Conservation (phyloP, 305 asterid species). For the Fraxinus baroniana region DNA sequence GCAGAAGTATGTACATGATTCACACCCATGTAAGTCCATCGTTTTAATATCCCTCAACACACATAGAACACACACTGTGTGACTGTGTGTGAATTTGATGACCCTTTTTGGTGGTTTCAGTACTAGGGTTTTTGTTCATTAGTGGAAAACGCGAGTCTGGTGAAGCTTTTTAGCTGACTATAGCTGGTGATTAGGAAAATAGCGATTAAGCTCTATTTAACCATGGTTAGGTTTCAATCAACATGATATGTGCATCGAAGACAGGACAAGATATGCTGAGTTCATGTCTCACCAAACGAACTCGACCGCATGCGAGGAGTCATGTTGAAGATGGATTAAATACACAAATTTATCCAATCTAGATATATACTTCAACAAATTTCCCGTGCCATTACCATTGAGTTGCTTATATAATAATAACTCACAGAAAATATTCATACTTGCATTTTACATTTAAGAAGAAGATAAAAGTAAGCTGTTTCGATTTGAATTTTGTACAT, state of each 20-base stretch:
- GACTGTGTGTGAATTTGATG: not conserved
- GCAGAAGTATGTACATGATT: conserved; percentile 20
- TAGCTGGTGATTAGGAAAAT: not conserved
- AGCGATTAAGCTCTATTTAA: not conserved
- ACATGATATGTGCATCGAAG: not conserved
- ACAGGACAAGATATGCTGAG: not conserved
- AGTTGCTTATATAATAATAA: not conserved
- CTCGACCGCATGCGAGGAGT: not conserved
- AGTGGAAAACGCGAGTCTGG: not conserved
- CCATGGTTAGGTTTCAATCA: not conserved
- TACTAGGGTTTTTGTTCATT: not conserved
- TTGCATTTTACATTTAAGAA: too few relatives aligned
- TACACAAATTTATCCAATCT: not conserved
- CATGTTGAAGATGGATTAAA: not conserved
- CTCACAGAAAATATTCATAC: not conserved
- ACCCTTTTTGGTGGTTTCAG: not conserved
- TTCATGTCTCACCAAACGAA: not conserved
- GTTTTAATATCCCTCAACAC: not conserved
- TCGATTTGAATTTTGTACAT: not conserved
- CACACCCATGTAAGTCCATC: conserved; percentile 25
- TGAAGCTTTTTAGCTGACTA: not conserved
- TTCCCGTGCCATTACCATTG: not conserved
- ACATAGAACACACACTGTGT: not conserved
- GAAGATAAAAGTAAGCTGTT: not conserved
- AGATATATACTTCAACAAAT: not conserved